Conservation (phyloP, 768 basidiomycete species). For the Hysterangium stoloniferum region DNA sequence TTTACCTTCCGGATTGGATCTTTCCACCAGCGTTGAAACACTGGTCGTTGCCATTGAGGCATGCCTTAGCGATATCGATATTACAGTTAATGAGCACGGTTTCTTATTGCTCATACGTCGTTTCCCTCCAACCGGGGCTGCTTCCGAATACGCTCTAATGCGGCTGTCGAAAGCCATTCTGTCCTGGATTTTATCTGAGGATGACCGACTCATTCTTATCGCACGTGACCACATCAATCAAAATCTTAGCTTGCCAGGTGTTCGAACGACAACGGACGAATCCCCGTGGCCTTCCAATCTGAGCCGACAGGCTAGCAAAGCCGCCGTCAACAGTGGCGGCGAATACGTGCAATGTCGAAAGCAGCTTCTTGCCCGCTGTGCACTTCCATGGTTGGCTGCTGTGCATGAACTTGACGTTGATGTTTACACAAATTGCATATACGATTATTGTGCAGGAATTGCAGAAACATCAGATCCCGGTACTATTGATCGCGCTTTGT, state of each 20-base stretch:
- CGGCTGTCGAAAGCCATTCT: constrained; percentile 52
- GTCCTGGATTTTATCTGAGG: constrained; percentile 72
- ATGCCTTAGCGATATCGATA: constrained; percentile 60
- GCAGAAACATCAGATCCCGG: constrained; percentile 23
- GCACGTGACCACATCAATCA: constrained; percentile 61
- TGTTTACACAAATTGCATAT: constrained; percentile 46
- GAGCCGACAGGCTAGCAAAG: background rate
- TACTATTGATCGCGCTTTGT: background rate
- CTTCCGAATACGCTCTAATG: constrained; percentile 61
- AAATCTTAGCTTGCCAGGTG: constrained; percentile 53
- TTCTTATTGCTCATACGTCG: constrained; percentile 59
- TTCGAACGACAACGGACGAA: constrained; percentile 38
- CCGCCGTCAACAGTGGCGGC: constrained; percentile 29
- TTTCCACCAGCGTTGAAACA: constrained; percentile 64
- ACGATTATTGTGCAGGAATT: constrained; percentile 43
- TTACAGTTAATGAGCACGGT: constrained; percentile 68
- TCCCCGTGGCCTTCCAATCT: constrained; percentile 59
- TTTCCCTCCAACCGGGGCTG: constrained; percentile 68
- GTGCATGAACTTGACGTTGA: constrained; percentile 54
- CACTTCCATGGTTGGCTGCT: constrained; percentile 58
- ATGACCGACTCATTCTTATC: constrained; percentile 56
- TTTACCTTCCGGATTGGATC: constrained; percentile 62
- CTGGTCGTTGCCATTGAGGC: constrained; percentile 65
- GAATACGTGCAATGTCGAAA: constrained; percentile 61
- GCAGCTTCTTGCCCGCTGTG: constrained; percentile 47